Conservation (phyloP, 2,329 filamentous ascomycete genomes). For the Penicillium oxalicum region DNA sequence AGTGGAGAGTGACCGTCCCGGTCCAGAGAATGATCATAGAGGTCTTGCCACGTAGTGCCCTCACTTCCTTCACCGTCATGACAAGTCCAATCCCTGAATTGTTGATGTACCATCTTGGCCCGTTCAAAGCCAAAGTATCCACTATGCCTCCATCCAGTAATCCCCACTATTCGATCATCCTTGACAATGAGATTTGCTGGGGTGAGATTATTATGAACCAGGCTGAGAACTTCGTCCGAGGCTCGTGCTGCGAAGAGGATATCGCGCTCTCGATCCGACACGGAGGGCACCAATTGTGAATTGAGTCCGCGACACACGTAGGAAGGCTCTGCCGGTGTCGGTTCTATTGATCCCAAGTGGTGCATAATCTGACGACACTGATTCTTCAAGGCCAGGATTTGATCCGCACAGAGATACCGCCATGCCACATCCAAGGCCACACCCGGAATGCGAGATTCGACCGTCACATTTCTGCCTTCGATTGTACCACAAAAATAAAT, state of each 20-base stretch:
- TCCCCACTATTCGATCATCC: slow-evolving; percentile 32
- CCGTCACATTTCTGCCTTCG: slow-evolving; percentile 35
- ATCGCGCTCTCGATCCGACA: slow-evolving; percentile 24
- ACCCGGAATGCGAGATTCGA: slow-evolving; percentile 37
- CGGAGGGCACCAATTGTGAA: slow-evolving; percentile 20
- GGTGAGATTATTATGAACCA: slow-evolving; percentile 36
- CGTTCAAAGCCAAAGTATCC: slow-evolving; percentile 36
- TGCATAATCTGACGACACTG: slow-evolving; percentile 34
- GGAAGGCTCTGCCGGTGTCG: slow-evolving; percentile 24
- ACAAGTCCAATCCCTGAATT: slow-evolving; percentile 24
- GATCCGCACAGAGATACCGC: slow-evolving; percentile 30
- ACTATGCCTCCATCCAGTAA: slow-evolving; percentile 36
- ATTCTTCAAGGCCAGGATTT: slow-evolving; percentile 31
- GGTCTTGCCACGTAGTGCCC: slow-evolving; percentile 28
- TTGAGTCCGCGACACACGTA: slow-evolving; percentile 33
- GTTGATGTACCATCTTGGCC: slow-evolving; percentile 30
- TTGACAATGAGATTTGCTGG: slow-evolving; percentile 36
- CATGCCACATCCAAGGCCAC: slow-evolving; percentile 37
- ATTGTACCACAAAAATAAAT: slow-evolving; percentile 36
- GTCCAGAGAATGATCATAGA: slow-evolving; percentile 28
- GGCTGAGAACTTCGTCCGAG: slow-evolving; percentile 22
- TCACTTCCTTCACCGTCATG: slow-evolving; percentile 10
- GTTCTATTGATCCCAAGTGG: slow-evolving; percentile 23
- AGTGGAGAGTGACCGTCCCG: slow-evolving; percentile 17
- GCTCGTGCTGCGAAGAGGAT: slow-evolving; percentile 29